phyloP scores from a whole-genome alignment of 345 rosid species.

The Orychophragmus violaceus region DNA sequence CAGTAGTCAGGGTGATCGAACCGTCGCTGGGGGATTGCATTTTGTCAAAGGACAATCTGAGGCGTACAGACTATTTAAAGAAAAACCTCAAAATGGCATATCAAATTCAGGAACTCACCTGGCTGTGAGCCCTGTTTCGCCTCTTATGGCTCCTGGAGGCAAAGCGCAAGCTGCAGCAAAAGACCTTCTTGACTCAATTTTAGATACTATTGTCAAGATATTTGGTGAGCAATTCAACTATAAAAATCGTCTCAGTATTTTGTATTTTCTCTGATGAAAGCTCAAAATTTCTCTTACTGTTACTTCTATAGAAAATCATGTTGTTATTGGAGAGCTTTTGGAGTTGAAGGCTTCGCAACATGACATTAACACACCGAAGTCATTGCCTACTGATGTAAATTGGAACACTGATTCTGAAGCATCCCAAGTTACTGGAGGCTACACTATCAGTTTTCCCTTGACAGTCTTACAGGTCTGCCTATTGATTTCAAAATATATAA shows the following conservation, averaged over 20 bases:
- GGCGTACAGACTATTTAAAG: slow-evolving; percentile 58
- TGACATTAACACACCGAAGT: slow-evolving; percentile 62
- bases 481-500: slow-evolving; percentile 1
- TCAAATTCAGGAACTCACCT: slow-evolving; percentile 53
- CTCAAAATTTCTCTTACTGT: slow-evolving; percentile 12
- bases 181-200: slow-evolving; percentile 88
- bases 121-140: slow-evolving; percentile 94
- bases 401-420: slow-evolving; percentile 74
- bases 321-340: slow-evolving; percentile 89
- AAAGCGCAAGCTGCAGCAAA: slow-evolving; percentile 87
- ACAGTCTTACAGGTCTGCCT: slow-evolving; percentile 79
- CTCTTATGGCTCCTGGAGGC: slow-evolving; percentile 94
- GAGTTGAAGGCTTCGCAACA: slow-evolving; percentile 64
- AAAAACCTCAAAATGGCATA: slow-evolving; percentile 77
- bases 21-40: slow-evolving; percentile 40
- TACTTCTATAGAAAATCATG: slow-evolving; percentile 68
- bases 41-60: slow-evolving; percentile 62
- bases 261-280: background rate
- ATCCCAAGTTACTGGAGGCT: slow-evolving; percentile 90
- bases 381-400: slow-evolving; percentile 51
- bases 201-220: slow-evolving; percentile 70
- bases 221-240: slow-evolving; percentile 56
- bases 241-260: slow-evolving; percentile 6
- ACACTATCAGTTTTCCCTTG: slow-evolving; percentile 86
- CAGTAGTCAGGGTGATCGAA: slow-evolving; percentile 43